Evolutionary conservation across 805 yeast species (phyloP), one percentile per base, ranked within the genome.

Genomic region (Starmerella bombicola): DNA sequence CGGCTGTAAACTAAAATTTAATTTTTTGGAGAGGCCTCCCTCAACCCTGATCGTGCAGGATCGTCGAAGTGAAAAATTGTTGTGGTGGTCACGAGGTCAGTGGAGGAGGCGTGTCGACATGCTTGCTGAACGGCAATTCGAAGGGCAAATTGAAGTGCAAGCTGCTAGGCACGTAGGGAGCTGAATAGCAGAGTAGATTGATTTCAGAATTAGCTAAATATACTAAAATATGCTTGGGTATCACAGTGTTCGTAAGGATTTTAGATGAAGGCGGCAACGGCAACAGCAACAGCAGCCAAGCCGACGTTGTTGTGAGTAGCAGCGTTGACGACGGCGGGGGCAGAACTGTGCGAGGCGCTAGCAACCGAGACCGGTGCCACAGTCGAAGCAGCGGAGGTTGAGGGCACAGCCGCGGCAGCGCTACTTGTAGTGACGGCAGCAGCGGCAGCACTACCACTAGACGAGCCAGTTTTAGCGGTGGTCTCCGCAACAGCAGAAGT

Each of bases 231-330:
- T n/a, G n/a, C n/a, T n/a, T n/a, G n/a, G 28, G 28, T 24, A 24
- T 24, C 28, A 24, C 28, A 24, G 13, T 24, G 9, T 10, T 10
- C 13, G 28, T n/a, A n/a, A n/a, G n/a, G n/a, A 25, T 16, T 17
- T 37, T 40, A 47, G 26, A 46, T 38, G n/a, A 49, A 45, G 28
- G 48, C 42, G 30, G 45, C 53, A 15, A 38, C 35, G 33, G 49
- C 49, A n/a, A 30, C 34, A 19, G 49, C 51, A 10, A 34, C 40
- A 16, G 34, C 49, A 23, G 43, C 51, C n/a, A 38, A 41, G 24
- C 30, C 40, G 17, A 15, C 35, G 17, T 44, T 47, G 25, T 35
- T 31, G 10, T 29, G 34, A 17, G 40, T 23, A 32, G 42, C 51
- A 15, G 39, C 47, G 41, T 45, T 46, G 22, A 46, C 43, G 17